A percentile compares a stretch with the other conserved stretches of the same genome.
phyloP scores from a whole-genome alignment of 148 eudicot species.

The Chenopodium quinoa region DNA sequence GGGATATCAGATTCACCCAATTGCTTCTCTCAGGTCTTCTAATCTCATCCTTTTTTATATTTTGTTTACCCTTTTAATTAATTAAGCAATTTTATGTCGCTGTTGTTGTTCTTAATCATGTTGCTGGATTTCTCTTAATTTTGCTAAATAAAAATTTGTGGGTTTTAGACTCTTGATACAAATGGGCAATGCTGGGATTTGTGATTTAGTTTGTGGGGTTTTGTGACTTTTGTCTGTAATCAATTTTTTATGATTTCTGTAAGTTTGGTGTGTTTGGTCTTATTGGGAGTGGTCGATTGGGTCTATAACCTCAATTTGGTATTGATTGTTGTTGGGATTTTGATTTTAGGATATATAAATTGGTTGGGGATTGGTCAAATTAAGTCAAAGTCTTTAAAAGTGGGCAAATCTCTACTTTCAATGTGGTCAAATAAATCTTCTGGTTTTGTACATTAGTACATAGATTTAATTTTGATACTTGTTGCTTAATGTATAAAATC shows the following conservation, averaged over 20 bases:
- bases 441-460: not conserved
- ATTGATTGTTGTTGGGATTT: not conserved
- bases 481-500: not conserved
- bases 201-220: slow-evolving; percentile 18
- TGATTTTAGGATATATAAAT: not conserved
- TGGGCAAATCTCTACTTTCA: too few relatives aligned
- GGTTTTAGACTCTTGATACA: not conserved
- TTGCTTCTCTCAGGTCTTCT: not conserved
- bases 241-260: not conserved
- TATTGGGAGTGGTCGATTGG: not conserved
- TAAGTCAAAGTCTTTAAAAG: not conserved
- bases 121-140: slow-evolving; percentile 4
- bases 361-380: not conserved
- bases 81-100: not conserved
- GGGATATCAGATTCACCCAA: slow-evolving; percentile 1
- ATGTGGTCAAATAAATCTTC: too few relatives aligned
- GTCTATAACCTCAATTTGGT: not conserved
- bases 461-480: not conserved
- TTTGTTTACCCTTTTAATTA: too few relatives aligned
- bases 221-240: not conserved
- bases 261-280: not conserved
- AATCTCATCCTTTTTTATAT: not conserved
- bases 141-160: not conserved
- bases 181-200: slow-evolving; percentile 17
- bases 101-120: not conserved